A percentile compares a stretch with the other conserved stretches of the same genome.
These are phyloP conservation scores for Talaromyces sp. DNA, from an alignment of 2,329 filamentous ascomycete species.

Conservation along the genomic window DNA sequence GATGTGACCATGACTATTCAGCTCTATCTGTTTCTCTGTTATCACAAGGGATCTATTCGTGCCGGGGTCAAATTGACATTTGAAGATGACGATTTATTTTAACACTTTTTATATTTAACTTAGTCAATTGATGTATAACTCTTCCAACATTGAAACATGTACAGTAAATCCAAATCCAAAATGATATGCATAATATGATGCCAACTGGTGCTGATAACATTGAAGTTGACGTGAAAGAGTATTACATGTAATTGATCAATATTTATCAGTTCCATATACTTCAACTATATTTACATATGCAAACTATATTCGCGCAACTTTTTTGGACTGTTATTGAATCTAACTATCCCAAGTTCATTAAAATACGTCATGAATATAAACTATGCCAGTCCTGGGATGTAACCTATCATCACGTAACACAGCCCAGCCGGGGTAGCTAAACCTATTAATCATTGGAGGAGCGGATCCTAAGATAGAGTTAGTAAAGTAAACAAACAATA, in stretches of 20 bases:
- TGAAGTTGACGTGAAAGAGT: too few relatives aligned
- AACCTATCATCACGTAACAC: background rate
- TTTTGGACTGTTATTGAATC: background rate
- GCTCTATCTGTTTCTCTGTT: too few relatives aligned
- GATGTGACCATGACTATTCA: too few relatives aligned
- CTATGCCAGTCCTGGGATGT: background rate
- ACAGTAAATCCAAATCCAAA: too few relatives aligned
- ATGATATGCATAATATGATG: too few relatives aligned
- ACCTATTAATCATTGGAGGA: slow-evolving; percentile 42
- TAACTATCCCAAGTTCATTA: background rate
- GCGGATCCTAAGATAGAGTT: slow-evolving; percentile 40
- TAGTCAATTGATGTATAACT: too few relatives aligned
- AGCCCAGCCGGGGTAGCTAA: background rate
- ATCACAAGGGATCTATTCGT: background rate
- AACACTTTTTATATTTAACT: background rate
- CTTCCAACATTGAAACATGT: too few relatives aligned
- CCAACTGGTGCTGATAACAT: background rate
- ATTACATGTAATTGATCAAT: too few relatives aligned
- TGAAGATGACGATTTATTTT: background rate
- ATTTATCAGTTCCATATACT: too few relatives aligned
- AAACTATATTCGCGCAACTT: background rate
- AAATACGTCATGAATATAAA: background rate
- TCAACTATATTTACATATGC: too few relatives aligned
- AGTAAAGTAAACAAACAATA: slow-evolving; percentile 16
- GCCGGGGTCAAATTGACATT: background rate